These are phyloP conservation scores for Saccharomyces pastorianus DNA, from an alignment of 1,139 yeast species.

Conservation along the genomic window DNA sequence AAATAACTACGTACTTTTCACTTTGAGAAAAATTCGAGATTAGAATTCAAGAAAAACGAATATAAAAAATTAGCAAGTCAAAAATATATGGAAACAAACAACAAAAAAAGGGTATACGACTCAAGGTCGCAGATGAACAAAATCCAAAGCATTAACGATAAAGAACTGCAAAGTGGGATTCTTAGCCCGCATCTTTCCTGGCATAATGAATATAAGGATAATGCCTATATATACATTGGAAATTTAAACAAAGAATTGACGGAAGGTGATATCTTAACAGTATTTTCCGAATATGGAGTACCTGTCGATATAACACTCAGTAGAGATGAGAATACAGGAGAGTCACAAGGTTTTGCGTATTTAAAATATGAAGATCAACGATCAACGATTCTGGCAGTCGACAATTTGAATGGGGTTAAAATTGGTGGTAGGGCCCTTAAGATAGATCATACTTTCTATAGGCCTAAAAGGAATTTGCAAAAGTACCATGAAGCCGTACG, in stretches of 20 bases:
- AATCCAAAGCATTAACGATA: slow-evolving; percentile 54
- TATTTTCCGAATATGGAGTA: slow-evolving; percentile 85
- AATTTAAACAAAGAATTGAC: slow-evolving; percentile 57
- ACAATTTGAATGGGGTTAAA: slow-evolving; percentile 70
- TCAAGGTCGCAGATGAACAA: slow-evolving; percentile 32
- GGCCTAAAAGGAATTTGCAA: slow-evolving; percentile 44
- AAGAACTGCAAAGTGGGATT: slow-evolving; percentile 55
- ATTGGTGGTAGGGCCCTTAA: slow-evolving; percentile 50
- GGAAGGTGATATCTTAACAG: slow-evolving; percentile 66
- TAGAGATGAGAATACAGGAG: slow-evolving; percentile 62
- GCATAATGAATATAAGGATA: slow-evolving; percentile 78
- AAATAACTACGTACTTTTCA: too few relatives aligned
- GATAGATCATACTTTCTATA: slow-evolving; percentile 73
- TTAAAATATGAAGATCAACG: slow-evolving; percentile 76
- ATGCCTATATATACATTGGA: slow-evolving; percentile 61
- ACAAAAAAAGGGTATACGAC: background rate
- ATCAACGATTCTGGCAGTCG: slow-evolving; percentile 79
- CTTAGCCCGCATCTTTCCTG: slow-evolving; percentile 59
- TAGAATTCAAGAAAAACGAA: background rate
- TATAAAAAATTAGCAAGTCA: background rate
- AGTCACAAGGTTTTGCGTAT: slow-evolving; percentile 71
- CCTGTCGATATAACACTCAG: slow-evolving; percentile 71
- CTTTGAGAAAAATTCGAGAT: too few relatives aligned
- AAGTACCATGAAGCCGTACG: slow-evolving; percentile 29
- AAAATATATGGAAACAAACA: background rate